Base-by-base conservation (phyloP, 176 grass and related monocot genomes). In the Sorghum bicolor region DNA sequence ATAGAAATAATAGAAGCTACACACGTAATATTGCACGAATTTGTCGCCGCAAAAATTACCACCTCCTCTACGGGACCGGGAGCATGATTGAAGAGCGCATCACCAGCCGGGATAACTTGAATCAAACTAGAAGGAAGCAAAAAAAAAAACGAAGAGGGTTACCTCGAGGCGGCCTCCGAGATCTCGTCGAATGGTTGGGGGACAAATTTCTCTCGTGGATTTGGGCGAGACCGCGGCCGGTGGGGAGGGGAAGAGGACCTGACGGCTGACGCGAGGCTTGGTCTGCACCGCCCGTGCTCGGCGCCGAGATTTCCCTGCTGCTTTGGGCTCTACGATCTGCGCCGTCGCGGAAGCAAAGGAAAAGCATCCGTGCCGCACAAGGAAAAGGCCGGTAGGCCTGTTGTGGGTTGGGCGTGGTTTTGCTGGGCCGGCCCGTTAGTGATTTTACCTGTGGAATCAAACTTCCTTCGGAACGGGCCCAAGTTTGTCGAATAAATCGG, bases 161-260 rank as follows among this genome's bases (percentile, higher is more conserved):
- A 88, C 80, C 86, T 83, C 33, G 80, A 57, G 4, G 26, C 10
- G 53, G 80, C 80, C 86, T 78, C 80, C 74, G 24, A 62, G 80
- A 83, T 79, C 64, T 77, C 58, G 58, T 5, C 80, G 79, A 82
- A 70, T 36, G 52, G 33, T 10, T 32, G 5, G 60, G 26, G 52
- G 69, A 19, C 4, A 36, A 36, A 13, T 36, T 37, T 69, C n/a
- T 26, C 20, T 32, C 7, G 1, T 38, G 25, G 53, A 50, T 37
- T 71, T 71, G 83, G 32, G 57, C 32, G 32, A 38, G 41, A 24
- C 41, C n/a, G 66, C 74, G 66, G 86, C 57, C 66, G 74, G 8
- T 24, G 53, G 66, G 45, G 52, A 4, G 20, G 20, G 22, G 20
- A 10, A 2, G 16, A 14, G 41, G 2, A 32, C 24, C 36, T 71